Base-by-base conservation (phyloP, 2,329 filamentous ascomycete species). In the Xylariaceae sp. region DNA sequence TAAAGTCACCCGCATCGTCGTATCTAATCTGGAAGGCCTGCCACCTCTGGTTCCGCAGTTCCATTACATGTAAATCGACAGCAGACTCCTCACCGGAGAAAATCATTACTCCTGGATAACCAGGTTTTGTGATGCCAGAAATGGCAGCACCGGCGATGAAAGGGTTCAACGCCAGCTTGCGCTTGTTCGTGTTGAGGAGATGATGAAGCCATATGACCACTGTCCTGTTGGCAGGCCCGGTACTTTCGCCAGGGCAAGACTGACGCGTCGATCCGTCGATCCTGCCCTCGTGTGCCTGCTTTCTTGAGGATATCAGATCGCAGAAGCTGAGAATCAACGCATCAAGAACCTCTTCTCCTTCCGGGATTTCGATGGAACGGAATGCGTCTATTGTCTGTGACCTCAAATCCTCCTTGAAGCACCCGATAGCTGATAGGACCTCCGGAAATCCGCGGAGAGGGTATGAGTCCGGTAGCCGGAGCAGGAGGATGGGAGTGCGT, bases 161-260 rank as follows among this genome's bases (percentile, higher is more conserved):
- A 3, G 47, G 50, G 24, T 46, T 48, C 16, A 49, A 33, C 1
- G 50, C 47, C 2, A 51, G 41, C 31, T 50, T 53, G 21, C 50
- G 45, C 44, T 53, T 53, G 34, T 49, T 50, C 3, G 45, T 53
- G 30, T 51, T 51, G 24, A 53, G 50, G 7, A 53, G 50, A 17
- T 53, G 50, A 26, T 53, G 49, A 2, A 53, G 43, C 50, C 50
- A 53, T 3, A 53, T 46, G 12, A 53, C 36, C 8, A 50, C 47
- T 3, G 50, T 50, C 29, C 40, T 48, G 23, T 46, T 36, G 15
- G 23, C 12, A 6, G 7, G 26, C 14, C 13, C 18, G 21, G 31
- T 17, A 3, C 7, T 8, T 13, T n/a, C 26, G 4, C 17, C 16
- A 9, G n/a, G n/a, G 24, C 36, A 19, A 9, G 36, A 26, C 11